Conservation (phyloP, 2,329 filamentous ascomycete genomes). For the Emmonsiellopsis sp. region DNA sequence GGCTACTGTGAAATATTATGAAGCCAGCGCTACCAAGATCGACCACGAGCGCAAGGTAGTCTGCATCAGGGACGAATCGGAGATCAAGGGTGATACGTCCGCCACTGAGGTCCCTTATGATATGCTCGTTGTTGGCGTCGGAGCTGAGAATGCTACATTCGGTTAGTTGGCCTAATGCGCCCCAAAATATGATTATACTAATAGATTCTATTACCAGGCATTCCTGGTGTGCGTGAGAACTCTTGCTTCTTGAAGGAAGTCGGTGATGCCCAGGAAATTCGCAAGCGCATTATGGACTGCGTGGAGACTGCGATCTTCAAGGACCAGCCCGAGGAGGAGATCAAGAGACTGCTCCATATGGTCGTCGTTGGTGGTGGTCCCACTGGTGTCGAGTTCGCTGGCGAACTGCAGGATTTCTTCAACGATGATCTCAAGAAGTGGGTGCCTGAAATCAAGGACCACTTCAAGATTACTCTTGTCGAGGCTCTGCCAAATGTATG, state of each 20-base stretch:
- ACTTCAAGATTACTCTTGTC: conserved; percentile 95
- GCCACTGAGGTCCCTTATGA: conserved; percentile 92
- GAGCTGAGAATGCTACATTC: conserved; percentile 97
- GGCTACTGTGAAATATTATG: conserved; percentile 89
- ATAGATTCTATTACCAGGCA: conserved; percentile 39
- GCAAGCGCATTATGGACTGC: conserved; percentile 99
- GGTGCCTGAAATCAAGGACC: conserved; percentile 86
- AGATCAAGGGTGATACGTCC: conserved; percentile 73
- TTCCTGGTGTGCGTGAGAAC: conserved; percentile 88
- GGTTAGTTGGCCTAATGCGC: conserved; percentile 40
- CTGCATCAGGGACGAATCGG: conserved; percentile 83
- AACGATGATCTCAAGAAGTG: conserved; percentile 97
- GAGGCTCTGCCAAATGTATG: conserved; percentile 83
- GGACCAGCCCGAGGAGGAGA: conserved; percentile 77
- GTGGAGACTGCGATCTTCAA: conserved; percentile 98
- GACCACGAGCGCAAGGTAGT: conserved; percentile 85
- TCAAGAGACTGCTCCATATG: conserved; percentile 95
- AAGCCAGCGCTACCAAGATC: conserved; percentile 92
- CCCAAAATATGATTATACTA: background rate
- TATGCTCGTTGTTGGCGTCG: conserved; percentile 95
- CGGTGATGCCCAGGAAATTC: conserved; percentile 86
- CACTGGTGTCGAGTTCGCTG: conserved; percentile 95
- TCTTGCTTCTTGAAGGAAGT: conserved; percentile 99
- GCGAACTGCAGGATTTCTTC: conserved; percentile 98
- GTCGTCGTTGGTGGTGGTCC: conserved; percentile 89